Evolutionary conservation across 1,284 basidiomycete species (phyloP), one percentile per base, ranked within the genome.

Genomic region (Cystobasidium slooffiae): DNA sequence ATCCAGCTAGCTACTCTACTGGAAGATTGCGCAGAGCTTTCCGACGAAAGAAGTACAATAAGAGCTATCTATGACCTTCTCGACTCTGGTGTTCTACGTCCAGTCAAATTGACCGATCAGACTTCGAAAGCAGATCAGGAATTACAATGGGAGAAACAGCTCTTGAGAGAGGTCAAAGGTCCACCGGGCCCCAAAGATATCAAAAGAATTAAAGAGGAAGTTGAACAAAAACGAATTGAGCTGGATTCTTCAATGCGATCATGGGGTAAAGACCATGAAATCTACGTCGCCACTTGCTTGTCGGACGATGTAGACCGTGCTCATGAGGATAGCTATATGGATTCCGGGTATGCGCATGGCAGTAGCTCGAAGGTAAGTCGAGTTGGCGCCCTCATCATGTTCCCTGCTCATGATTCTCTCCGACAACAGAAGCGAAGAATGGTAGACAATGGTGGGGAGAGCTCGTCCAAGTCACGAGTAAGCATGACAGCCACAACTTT

Each of bases 1-100:
- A 80, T 16, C 58, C 75, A 69, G 67, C 67, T 68, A 0, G 56
- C 46, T n/a, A 75, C 51, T 16, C 49, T 75, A 18, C 41, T 75
- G 18, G 53, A 69, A 49, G 66, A 69, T 43, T 64, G 66, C n/a
- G 37, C 56, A 43, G 52, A 53, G 37, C 58, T 62, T 16, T 47
- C 49, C 39, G 61, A 72, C 39, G 53, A 52, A 24, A 47, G 55
- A 16, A 39, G 44, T 24, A 75, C 41, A 8, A 62, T 65, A 22
- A 63, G 61, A 14, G 72, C 64, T 58, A 52, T 72, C 20, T 74
- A 76, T 49, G 66, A 72, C 22, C 58, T 74, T 43, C 66, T 74
- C 9, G 58, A 75, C 47, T 44, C 70, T 56, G 70, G 70, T n/a
- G 62, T 58, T 18, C 55, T 73, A 39, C 62, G 55, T n/a, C 61